Evolutionary conservation across 768 basidiomycete species (phyloP), one percentile per base, ranked within the genome.

Genomic region (Mycena latifolia): DNA sequence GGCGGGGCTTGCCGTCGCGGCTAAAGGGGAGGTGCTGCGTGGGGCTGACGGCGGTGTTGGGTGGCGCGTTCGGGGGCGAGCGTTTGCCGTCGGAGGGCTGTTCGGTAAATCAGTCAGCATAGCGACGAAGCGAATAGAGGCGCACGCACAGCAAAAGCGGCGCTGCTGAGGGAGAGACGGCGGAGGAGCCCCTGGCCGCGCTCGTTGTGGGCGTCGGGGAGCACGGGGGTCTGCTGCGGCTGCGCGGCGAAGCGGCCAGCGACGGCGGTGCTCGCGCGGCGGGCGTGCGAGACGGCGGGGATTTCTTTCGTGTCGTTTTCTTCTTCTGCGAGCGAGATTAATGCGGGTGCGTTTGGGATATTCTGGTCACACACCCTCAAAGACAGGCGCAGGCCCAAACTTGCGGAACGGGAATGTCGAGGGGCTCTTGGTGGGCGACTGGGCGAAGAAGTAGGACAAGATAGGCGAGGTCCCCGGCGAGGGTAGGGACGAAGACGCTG

Each of bases 101-200:
- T 56, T 45, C 14, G 33, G 33, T 35, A 43, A 58, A 60, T 70
- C 27, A 71, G 65, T n/a, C n/a, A n/a, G n/a, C 35, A 54, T 55
- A 1, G 35, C 25, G 48, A 52, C 55, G 18, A 14, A 39, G 37
- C 37, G 11, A 12, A 39, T 12, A 10, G 37, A 18, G 17, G 15
- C 14, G 37, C 37, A 39, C 37, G 37, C 37, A 35, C 18, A n/a
- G 20, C 41, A 6, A n/a, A n/a, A n/a, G n/a, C n/a, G n/a, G n/a
- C n/a, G n/a, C n/a, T 82, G 66, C 90, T 87, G 12, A 95, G 81
- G 39, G 93, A 94, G 59, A 95, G 88, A 57, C 93, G 85, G 55
- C 92, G 86, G 65, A 95, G 77, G 29, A 94, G 81, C 61, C 88
- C 91, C 17, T 88, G 84, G 1, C 91, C 92, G 11, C 93, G 85